Evolutionary conservation across 2,329 filamentous ascomycete species (phyloP).

Genomic region (Alternaria tenuissima): DNA sequence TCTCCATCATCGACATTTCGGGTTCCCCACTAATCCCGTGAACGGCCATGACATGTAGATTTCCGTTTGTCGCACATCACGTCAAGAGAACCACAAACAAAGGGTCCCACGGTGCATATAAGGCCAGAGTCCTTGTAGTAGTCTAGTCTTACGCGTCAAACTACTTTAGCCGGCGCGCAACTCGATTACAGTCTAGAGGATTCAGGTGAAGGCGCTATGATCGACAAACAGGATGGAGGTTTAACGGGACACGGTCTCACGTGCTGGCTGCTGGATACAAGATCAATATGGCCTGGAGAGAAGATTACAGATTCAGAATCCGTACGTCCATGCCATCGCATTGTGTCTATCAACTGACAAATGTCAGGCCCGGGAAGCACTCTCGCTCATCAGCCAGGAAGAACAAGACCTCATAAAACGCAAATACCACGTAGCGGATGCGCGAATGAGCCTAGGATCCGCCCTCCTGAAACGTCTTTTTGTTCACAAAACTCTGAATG

Average conservation of each 20-base stretch:
- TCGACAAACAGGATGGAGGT: slow-evolving; percentile 19
- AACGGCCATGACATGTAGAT: slow-evolving; percentile 9
- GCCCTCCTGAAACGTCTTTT: slow-evolving; percentile 77
- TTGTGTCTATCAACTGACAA: not conserved
- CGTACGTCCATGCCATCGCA: slow-evolving; percentile 8
- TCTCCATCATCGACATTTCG: slow-evolving; percentile 16
- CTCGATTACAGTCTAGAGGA: not conserved
- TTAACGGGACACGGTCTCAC: slow-evolving; percentile 40
- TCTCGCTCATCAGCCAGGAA: slow-evolving; percentile 54
- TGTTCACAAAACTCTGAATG: slow-evolving; percentile 65
- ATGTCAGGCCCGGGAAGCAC: slow-evolving; percentile 52
- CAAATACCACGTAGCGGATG: slow-evolving; percentile 74
- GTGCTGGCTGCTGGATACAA: slow-evolving; percentile 61
- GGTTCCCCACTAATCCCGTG: slow-evolving; percentile 12
- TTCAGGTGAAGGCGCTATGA: slow-evolving; percentile 15
- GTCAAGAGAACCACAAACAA: not conserved
- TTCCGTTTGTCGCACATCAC: slow-evolving; percentile 4
- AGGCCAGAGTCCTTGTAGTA: slow-evolving; percentile 2
- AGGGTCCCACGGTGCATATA: slow-evolving; percentile 5
- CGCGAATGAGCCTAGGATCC: slow-evolving; percentile 76
- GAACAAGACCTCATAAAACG: slow-evolving; percentile 67
- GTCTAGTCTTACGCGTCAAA: not conserved
- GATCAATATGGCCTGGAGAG: slow-evolving; percentile 56
- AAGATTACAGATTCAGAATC: slow-evolving; percentile 47
- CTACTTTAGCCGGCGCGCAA: slow-evolving; percentile 5